Evolutionary conservation across 176 grass and related monocot species (phyloP).

Genomic region (Aegilops sharonensis): DNA sequence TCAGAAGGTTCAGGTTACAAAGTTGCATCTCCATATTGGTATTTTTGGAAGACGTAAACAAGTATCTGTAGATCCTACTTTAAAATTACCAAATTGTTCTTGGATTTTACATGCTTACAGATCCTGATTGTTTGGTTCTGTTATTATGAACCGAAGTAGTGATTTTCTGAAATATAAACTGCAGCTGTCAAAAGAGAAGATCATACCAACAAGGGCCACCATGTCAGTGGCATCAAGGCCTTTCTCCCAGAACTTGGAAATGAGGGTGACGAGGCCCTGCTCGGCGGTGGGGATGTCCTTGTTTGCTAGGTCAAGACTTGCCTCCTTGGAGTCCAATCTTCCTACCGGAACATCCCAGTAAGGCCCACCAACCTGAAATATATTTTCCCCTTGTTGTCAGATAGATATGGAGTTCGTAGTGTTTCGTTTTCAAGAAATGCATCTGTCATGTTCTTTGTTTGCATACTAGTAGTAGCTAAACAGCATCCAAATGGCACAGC

Average conservation of each 20-base stretch:
- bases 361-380: constrained; percentile 75
- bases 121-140: background rate
- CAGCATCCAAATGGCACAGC: background rate
- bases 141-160: background rate
- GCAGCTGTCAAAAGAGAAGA: background rate
- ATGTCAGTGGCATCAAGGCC: constrained; percentile 90
- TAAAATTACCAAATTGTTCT: background rate
- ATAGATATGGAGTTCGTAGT: background rate
- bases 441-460: background rate
- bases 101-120: background rate
- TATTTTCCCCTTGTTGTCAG: background rate
- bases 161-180: background rate
- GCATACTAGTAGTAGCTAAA: background rate
- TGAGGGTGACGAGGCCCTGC: constrained; percentile 73
- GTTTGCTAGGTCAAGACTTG: constrained; percentile 82
- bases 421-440: background rate
- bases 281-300: constrained; percentile 75
- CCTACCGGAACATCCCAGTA: constrained; percentile 98
- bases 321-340: constrained; percentile 81
- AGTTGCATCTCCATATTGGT: background rate
- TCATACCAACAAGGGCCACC: constrained; percentile 93
- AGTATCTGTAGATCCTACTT: background rate
- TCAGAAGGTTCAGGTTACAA: background rate
- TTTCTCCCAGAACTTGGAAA: constrained; percentile 92
- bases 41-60: background rate